Percentiles rank a stretch among this genome's conserved stretches.
Evolutionary conservation across 768 basidiomycete species (phyloP).

Genomic region (Panus rudis): DNA sequence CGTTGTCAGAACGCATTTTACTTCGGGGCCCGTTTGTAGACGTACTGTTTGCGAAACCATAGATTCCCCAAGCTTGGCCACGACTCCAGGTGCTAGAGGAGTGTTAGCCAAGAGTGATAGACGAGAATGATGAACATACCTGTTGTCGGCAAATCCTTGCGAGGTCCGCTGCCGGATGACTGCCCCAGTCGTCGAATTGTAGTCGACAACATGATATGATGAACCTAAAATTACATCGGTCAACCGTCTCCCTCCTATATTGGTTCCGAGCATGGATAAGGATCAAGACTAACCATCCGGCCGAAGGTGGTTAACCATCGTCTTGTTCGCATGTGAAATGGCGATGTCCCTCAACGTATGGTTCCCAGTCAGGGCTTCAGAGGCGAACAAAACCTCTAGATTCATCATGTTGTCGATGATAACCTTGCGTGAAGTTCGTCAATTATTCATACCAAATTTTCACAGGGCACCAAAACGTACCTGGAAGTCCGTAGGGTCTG

Average conservation of each 20-base stretch:
- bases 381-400: conserved; percentile 57
- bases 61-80: conserved; percentile 67
- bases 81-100: conserved; percentile 63
- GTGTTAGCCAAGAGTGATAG: neutral
- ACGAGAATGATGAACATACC: conserved; percentile 8
- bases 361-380: conserved; percentile 53
- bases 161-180: conserved; percentile 51
- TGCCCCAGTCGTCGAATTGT: conserved; percentile 55
- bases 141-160: conserved; percentile 53
- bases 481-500: conserved; percentile 53
- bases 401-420: conserved; percentile 84
- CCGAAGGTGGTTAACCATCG: conserved; percentile 60
- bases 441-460: neutral
- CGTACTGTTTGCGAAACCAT: conserved; percentile 64
- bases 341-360: conserved; percentile 53
- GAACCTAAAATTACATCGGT: conserved; percentile 20
- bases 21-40: conserved; percentile 6
- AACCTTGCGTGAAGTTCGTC: conserved; percentile 32
- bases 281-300: conserved; percentile 40
- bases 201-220: conserved; percentile 53
- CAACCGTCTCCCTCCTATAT: too few species aligned
- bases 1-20: neutral
- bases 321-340: conserved; percentile 57
- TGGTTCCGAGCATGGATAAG: neutral
- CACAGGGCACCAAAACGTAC: conserved; percentile 23